Conservation (phyloP, 2,329 filamentous ascomycete genomes). For the Fusarium tanahbumbuense region DNA sequence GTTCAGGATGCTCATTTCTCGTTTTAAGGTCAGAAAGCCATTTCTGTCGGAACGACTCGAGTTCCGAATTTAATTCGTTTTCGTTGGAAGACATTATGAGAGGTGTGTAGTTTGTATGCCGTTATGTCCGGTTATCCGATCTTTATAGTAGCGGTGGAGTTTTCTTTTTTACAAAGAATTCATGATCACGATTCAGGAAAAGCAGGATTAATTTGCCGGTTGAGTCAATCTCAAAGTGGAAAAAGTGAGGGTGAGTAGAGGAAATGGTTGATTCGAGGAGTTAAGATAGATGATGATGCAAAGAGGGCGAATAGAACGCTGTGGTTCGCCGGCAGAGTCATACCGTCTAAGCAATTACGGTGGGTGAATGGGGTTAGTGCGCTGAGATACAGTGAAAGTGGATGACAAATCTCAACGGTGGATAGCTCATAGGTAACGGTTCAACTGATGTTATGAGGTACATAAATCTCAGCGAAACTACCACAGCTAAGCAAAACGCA, state of each 20-base stretch:
- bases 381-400: not conserved
- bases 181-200: constrained; percentile 35
- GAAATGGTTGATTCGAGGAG: not conserved
- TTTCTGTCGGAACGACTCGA: constrained; percentile 86
- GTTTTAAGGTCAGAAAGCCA: constrained; percentile 83
- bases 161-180: constrained; percentile 25
- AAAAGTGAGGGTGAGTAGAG: not conserved
- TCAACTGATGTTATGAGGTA: no score
- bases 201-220: not conserved
- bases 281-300: constrained; percentile 37
- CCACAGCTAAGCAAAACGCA: no score
- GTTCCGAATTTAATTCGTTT: constrained; percentile 71
- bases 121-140: constrained; percentile 19
- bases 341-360: constrained; percentile 18
- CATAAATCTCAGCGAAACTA: no score
- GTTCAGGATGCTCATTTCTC: constrained; percentile 46
- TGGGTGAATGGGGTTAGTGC: constrained; percentile 27
- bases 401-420: constrained; percentile 21
- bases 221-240: constrained; percentile 31
- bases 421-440: not conserved
- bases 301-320: constrained; percentile 35
- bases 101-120: constrained; percentile 1
- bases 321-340: constrained; percentile 40
- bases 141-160: not conserved
- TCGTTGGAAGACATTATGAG: constrained; percentile 36